Percentiles rank a stretch among this genome's conserved stretches.
Evolutionary conservation across 805 yeast genomes (phyloP).

Genomic region (Cyberlindnera japonica): DNA sequence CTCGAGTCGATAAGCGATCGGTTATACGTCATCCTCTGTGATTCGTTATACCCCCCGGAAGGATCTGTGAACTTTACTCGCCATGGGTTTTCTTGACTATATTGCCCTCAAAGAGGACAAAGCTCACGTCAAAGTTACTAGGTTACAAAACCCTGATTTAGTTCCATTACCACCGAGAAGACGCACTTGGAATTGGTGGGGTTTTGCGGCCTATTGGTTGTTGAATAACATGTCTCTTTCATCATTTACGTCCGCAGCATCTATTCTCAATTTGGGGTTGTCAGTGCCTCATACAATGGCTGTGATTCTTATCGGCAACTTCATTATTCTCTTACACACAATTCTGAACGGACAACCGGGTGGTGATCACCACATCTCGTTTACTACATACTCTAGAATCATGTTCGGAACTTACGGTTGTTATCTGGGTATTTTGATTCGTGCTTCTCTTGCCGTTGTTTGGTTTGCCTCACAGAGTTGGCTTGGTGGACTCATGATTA

Average conservation of each 20-base stretch:
- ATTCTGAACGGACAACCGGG: slow-evolving; percentile 49
- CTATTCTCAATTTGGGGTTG: slow-evolving; percentile 43
- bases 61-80: too few species aligned
- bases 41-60: too few species aligned
- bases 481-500: slow-evolving; percentile 13
- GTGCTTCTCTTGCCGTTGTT: slow-evolving; percentile 34
- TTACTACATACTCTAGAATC: slow-evolving; percentile 42
- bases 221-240: slow-evolving; percentile 43
- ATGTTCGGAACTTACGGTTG: slow-evolving; percentile 46
- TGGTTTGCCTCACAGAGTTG: slow-evolving; percentile 14
- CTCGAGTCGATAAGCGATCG: too few species aligned
- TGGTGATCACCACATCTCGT: slow-evolving; percentile 47
- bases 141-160: slow-evolving; percentile 11
- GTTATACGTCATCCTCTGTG: too few species aligned
- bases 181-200: slow-evolving; percentile 40
- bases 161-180: slow-evolving; percentile 21
- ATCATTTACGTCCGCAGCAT: slow-evolving; percentile 44
- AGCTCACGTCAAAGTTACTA: slow-evolving; percentile 7
- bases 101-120: slow-evolving; percentile 8
- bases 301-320: slow-evolving; percentile 41
- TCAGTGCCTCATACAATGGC: slow-evolving; percentile 44
- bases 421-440: slow-evolving; percentile 37
- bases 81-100: slow-evolving; percentile 1
- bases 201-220: slow-evolving; percentile 43
- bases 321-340: slow-evolving; percentile 41